Percentiles rank a stretch among this genome's conserved stretches.
These are phyloP conservation scores for Suhomyces taliae DNA, from an alignment of 1,139 yeast genomes.

Conservation along the genomic window DNA sequence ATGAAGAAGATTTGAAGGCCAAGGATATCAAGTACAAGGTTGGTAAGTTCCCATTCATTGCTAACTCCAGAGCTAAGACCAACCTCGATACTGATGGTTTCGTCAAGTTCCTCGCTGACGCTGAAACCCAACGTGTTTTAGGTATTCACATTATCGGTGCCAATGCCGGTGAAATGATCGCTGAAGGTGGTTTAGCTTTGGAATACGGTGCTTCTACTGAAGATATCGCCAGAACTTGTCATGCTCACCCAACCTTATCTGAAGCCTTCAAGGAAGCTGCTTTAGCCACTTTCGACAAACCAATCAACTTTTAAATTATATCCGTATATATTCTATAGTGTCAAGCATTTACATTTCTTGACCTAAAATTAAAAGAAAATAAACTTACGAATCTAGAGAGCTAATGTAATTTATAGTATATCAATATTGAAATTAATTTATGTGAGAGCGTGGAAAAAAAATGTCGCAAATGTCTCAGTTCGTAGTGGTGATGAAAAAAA, in stretches of 20 bases:
- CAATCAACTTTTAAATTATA: conserved; percentile 67
- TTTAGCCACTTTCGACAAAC: conserved; percentile 85
- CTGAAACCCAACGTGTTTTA: conserved; percentile 93
- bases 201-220: conserved; percentile 99
- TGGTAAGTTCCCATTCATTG: conserved; percentile 98
- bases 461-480: conserved; percentile 6
- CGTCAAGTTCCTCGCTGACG: conserved; percentile 93
- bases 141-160: conserved; percentile 98
- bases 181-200: conserved; percentile 95
- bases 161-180: conserved; percentile 99
- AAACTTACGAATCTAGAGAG: too few relatives aligned
- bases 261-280: conserved; percentile 99
- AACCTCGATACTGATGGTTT: conserved; percentile 96
- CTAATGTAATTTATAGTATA: too few relatives aligned
- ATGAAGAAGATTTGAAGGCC: conserved; percentile 92
- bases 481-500: not conserved
- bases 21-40: conserved; percentile 89
- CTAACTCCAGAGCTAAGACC: conserved; percentile 99
- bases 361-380: too few relatives aligned
- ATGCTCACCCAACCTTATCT: conserved; percentile 97
- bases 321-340: conserved; percentile 3
- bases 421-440: too few relatives aligned
- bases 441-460: not conserved
- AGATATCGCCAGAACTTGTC: conserved; percentile 96
- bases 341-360: not conserved